Percentiles rank a stretch among this genome's conserved stretches.
phyloP scores from a whole-genome alignment of 306 rosid genomes.

The Citrullus mucosospermus region DNA sequence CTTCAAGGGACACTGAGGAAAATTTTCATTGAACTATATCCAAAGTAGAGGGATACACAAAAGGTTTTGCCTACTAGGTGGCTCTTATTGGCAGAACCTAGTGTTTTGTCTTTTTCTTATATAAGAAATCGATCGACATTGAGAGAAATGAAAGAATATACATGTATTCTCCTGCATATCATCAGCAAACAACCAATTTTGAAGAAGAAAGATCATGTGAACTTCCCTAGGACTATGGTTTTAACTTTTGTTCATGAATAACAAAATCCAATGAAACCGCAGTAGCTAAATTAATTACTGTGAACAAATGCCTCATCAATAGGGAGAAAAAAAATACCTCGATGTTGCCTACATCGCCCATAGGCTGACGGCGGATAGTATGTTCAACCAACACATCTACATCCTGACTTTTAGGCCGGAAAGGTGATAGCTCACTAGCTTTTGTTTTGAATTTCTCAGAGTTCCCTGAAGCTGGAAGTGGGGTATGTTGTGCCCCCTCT shows the following conservation, averaged over 20 bases:
- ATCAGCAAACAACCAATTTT: not conserved
- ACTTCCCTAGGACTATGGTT: not conserved
- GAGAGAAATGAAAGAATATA: not conserved
- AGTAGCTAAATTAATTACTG: not conserved
- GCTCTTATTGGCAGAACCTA: not conserved
- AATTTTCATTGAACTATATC: not conserved
- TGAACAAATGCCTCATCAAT: not conserved
- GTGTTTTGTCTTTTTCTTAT: too few relatives aligned
- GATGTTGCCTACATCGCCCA: slow-evolving; percentile 40
- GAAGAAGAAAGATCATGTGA: not conserved
- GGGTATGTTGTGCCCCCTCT: slow-evolving; percentile 33
- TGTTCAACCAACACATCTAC: slow-evolving; percentile 26
- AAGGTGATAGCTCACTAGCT: slow-evolving; percentile 45
- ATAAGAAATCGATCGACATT: not conserved
- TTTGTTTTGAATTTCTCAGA: slow-evolving; percentile 41
- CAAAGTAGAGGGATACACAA: not conserved
- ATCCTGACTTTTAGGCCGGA: slow-evolving; percentile 25
- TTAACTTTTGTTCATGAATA: not conserved
- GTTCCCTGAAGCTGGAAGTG: slow-evolving; percentile 34
- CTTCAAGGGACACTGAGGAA: not conserved
- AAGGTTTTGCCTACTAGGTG: not conserved
- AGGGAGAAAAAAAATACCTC: slow-evolving; percentile 26
- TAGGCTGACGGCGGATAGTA: slow-evolving; percentile 34
- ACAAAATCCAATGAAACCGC: not conserved
- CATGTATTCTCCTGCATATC: not conserved